Base-by-base conservation (phyloP, 2,329 filamentous ascomycete genomes). In the Fusarium napiforme region DNA sequence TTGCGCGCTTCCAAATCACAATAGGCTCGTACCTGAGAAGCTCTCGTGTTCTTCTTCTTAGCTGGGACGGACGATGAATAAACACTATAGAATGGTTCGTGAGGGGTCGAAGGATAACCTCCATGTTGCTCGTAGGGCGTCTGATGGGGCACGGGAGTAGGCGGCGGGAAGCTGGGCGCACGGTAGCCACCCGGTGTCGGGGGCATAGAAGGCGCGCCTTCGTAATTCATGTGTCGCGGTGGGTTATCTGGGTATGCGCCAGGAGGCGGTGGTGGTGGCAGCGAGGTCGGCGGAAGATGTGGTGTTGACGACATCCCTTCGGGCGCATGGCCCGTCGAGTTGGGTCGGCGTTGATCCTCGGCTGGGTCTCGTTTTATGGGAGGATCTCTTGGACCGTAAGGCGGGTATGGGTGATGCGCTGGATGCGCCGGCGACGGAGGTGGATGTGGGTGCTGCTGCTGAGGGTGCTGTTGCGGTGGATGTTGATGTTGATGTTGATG, bases 21-120 rank as follows among this genome's bases (percentile, higher is more conserved):
- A 9, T 36, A 18, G 14, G 26, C 53, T 53, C 65, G 43, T 67
- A 91, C 89, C 86, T 92, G 90, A 14, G 90, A 90, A 36, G 90
- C 90, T 75, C 90, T 85, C 58, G 90, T 90, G n/a, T 89, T 88
- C 82, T 91, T 91, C 78, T 89, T 87, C 80, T 91, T 90, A 9
- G 79, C 75, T 21, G 79, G 75, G 9, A 84, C 83, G 7, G 82
- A 82, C 9, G 85, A 81, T 8, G 85, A 78, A 67, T 87, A 86
- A 12, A 88, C 79, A 32, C 78, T 81, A 66, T 83, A 81, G 62
- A 83, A 80, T 49, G 81, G 71, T 72, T 85, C 79, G 59, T 82
- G 80, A 46, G 42, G 42, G 18, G 79, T 83, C 19, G 71, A 64
- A 32, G 72, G 62, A 49, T 82, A 83, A 37, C 71, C 69, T 14